Evolutionary conservation across 805 yeast genomes (phyloP).

Genomic region (Nakazawaea ishiwadae): DNA sequence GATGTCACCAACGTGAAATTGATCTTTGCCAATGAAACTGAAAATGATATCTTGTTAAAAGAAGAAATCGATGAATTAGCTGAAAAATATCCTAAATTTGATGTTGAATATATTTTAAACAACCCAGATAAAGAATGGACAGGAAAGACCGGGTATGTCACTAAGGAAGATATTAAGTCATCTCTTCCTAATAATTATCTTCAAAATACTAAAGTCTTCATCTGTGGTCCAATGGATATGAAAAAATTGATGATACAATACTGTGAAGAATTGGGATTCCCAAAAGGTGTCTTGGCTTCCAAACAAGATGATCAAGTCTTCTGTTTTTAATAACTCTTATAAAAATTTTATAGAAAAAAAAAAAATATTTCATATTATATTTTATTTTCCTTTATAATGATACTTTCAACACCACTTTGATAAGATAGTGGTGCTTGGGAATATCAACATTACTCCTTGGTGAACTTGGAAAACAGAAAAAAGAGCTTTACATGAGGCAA

Average conservation of each 20-base stretch:
- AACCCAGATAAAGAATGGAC: constrained; percentile 54
- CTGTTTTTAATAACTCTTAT: constrained; percentile 29
- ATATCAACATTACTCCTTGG: background rate
- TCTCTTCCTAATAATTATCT: constrained; percentile 29
- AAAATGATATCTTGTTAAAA: constrained; percentile 68
- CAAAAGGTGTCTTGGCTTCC: constrained; percentile 25
- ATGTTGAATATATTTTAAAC: constrained; percentile 54
- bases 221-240: constrained; percentile 77
- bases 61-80: constrained; percentile 70
- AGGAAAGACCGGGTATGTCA: constrained; percentile 57
- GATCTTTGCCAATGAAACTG: constrained; percentile 71
- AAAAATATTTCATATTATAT: background rate
- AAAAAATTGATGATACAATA: constrained; percentile 45
- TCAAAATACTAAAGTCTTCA: constrained; percentile 49
- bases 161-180: constrained; percentile 45
- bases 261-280: constrained; percentile 62
- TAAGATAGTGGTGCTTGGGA: background rate
- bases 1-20: constrained; percentile 59
- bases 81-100: constrained; percentile 55
- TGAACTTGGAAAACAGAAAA: background rate
- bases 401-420: background rate
- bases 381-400: background rate
- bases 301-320: constrained; percentile 31
- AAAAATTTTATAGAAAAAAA: too few relatives aligned
- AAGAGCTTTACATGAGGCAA: too few relatives aligned